Evolutionary conservation across 345 rosid species (phyloP).

Genomic region (Pseudoturritis turrita): DNA sequence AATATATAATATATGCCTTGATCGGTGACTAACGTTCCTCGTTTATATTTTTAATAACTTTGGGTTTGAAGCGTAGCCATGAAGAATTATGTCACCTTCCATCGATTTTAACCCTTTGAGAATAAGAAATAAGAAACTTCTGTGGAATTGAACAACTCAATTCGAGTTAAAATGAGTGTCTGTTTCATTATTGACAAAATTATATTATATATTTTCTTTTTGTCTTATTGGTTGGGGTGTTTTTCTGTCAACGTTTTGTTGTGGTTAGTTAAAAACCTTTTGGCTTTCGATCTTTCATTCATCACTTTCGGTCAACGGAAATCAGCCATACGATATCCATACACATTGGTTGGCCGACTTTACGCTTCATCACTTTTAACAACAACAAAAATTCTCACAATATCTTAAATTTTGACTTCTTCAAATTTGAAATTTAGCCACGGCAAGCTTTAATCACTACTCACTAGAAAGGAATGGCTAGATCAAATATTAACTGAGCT

Average conservation of each 20-base stretch:
- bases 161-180: background rate
- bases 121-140: background rate
- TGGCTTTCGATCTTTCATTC: background rate
- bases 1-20: background rate
- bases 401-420: background rate
- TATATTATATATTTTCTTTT: background rate
- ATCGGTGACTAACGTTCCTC: background rate
- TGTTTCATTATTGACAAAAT: too few relatives aligned
- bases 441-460: background rate
- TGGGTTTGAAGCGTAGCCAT: background rate
- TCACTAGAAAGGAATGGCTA: background rate
- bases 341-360: slow-evolving; percentile 1
- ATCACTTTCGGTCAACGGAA: slow-evolving; percentile 9
- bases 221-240: too few relatives aligned
- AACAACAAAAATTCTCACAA: background rate
- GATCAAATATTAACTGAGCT: background rate
- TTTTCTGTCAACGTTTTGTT: slow-evolving; percentile 4
- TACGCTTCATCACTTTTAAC: background rate
- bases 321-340: background rate
- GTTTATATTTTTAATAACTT: background rate
- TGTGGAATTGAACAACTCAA: background rate
- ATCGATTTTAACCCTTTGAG: background rate
- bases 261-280: background rate
- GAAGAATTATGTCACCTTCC: background rate
- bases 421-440: background rate